These are phyloP conservation scores for Raffaelea arxii DNA, from an alignment of 2,329 filamentous ascomycete species.

Conservation along the genomic window DNA sequence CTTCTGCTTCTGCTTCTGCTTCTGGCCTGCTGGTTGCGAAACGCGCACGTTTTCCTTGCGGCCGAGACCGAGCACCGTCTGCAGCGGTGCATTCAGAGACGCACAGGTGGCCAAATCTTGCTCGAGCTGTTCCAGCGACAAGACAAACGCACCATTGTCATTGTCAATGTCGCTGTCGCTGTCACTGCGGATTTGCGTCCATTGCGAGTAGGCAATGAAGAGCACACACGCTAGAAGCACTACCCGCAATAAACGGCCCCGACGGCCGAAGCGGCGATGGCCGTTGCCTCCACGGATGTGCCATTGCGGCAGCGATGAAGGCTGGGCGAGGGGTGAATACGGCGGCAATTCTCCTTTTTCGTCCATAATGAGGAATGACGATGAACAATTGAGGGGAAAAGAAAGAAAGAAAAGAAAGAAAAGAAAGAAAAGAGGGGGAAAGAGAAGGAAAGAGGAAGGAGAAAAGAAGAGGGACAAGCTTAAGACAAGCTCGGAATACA, in stretches of 20 bases:
- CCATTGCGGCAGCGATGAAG: conserved; percentile 3
- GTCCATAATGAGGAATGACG: conserved; percentile 7
- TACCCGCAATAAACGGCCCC: conserved; percentile 33
- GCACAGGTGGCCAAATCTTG: conserved; percentile 46
- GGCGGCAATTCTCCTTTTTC: conserved; percentile 33
- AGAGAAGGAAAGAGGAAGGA: neutral
- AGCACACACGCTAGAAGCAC: conserved; percentile 36
- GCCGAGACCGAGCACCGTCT: conserved; percentile 44
- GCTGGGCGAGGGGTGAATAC: conserved; percentile 23
- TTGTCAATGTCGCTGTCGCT: conserved; percentile 11
- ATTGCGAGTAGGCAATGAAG: conserved; percentile 37
- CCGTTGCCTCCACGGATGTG: neutral
- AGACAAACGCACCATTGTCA: conserved; percentile 16
- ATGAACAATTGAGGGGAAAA: neutral
- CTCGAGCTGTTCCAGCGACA: conserved; percentile 44
- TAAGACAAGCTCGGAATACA: too few relatives aligned
- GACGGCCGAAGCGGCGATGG: conserved; percentile 18
- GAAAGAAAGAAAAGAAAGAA: neutral
- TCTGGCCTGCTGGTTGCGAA: too few relatives aligned
- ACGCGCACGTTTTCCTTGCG: conserved; percentile 51
- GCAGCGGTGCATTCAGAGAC: conserved; percentile 42
- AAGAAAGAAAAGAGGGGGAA: neutral
- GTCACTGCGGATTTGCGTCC: conserved; percentile 24
- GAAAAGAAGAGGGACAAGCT: neutral
- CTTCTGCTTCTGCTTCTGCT: conserved; percentile 47